phyloP scores from a whole-genome alignment of 2,329 filamentous ascomycete genomes.

The Myotisia sp. region DNA sequence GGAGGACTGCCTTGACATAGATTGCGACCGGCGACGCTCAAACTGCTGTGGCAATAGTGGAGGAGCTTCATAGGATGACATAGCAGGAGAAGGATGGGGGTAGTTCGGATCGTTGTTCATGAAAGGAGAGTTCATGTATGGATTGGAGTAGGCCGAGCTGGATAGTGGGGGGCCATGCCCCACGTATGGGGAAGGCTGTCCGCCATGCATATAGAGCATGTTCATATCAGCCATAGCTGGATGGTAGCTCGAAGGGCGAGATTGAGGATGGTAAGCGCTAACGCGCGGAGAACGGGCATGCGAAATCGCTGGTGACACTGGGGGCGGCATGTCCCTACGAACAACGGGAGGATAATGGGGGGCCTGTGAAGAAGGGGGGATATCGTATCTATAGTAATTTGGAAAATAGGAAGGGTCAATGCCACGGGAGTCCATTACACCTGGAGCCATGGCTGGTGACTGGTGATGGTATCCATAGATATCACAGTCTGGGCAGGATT shows the following conservation, averaged over 20 bases:
- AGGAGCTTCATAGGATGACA: conserved; percentile 11
- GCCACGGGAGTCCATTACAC: conserved; percentile 18
- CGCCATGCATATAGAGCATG: conserved; percentile 18
- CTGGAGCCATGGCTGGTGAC: conserved; percentile 1
- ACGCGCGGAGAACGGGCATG: conserved; percentile 16
- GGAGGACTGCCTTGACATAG: conserved; percentile 23
- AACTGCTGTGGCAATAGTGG: conserved; percentile 8
- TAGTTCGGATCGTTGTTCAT: conserved; percentile 16
- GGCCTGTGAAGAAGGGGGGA: conserved; percentile 16
- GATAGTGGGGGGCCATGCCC: conserved; percentile 26
- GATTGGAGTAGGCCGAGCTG: conserved; percentile 24
- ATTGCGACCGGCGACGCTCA: conserved; percentile 22
- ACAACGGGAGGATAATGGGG: conserved; percentile 17
- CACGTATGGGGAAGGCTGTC: conserved; percentile 8
- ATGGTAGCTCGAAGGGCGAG: conserved; percentile 29
- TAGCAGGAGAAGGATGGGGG: conserved; percentile 6
- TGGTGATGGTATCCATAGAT: conserved; percentile 22
- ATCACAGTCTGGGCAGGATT: conserved; percentile 25
- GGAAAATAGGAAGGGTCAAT: conserved; percentile 19
- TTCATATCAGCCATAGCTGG: conserved; percentile 19
- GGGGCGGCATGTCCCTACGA: conserved; percentile 18
- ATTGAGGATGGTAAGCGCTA: conserved; percentile 22
- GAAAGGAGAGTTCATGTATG: conserved; percentile 23
- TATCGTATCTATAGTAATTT: conserved; percentile 13
- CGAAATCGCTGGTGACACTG: conserved; percentile 16